Evolutionary conservation across 495 filamentous ascomycete species (phyloP).

Genomic region (Podospora anserina): DNA sequence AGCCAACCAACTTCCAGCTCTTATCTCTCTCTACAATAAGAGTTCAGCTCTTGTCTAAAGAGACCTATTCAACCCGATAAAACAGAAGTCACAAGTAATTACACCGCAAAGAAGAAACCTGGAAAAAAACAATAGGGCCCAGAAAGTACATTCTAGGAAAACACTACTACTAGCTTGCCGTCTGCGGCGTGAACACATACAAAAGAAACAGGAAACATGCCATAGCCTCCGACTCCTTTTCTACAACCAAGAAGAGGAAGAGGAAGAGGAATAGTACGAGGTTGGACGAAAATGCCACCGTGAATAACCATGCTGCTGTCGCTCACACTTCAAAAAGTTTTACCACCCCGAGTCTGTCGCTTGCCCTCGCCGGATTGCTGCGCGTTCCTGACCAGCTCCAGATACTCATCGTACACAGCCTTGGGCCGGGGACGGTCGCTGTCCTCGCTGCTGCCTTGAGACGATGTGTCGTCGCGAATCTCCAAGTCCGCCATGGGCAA

Average conservation of each 20-base stretch:
- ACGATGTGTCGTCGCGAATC: neutral
- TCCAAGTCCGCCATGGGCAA: neutral
- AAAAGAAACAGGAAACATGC: neutral
- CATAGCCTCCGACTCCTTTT: neutral
- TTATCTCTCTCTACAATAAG: neutral
- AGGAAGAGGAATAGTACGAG: neutral
- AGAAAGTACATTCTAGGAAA: neutral
- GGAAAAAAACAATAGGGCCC: neutral
- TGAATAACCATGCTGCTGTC: neutral
- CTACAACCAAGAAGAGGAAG: too few relatives aligned
- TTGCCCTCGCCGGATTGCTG: neutral
- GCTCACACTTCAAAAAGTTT: neutral
- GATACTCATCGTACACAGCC: neutral
- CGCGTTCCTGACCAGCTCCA: neutral
- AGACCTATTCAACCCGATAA: neutral
- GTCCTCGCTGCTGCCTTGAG: neutral
- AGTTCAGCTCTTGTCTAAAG: too few relatives aligned
- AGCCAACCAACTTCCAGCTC: neutral
- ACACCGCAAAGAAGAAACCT: too few relatives aligned
- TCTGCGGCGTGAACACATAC: neutral
- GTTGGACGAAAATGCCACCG: neutral
- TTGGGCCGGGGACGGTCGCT: neutral
- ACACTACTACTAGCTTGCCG: neutral
- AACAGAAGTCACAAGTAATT: neutral
- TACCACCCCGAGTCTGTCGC: neutral